Evolutionary conservation across 768 basidiomycete genomes (phyloP).

Genomic region (Dentipellis sp.): DNA sequence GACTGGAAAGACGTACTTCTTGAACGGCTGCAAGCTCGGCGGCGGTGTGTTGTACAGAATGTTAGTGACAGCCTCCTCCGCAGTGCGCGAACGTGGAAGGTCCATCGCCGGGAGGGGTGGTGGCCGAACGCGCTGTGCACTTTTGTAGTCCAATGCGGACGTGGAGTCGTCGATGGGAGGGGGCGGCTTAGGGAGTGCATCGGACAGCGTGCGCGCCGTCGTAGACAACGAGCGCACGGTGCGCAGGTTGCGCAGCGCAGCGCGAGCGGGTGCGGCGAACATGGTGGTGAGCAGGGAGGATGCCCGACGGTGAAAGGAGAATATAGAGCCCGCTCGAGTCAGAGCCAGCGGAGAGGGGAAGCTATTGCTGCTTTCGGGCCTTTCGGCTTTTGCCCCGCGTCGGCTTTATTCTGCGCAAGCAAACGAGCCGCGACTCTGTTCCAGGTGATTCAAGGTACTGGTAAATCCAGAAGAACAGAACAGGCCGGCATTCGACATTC

Average conservation of each 20-base stretch:
- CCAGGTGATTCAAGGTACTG: too few relatives aligned
- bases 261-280: constrained; percentile 6
- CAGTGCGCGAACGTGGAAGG: constrained; percentile 71
- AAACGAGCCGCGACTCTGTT: too few relatives aligned
- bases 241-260: neutral
- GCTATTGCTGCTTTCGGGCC: neutral
- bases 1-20: constrained; percentile 50
- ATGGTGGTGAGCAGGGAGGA: too few relatives aligned
- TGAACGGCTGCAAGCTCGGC: constrained; percentile 84
- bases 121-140: constrained; percentile 55
- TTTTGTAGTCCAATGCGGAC: constrained; percentile 90
- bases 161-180: constrained; percentile 87
- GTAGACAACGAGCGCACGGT: constrained; percentile 17
- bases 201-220: constrained; percentile 11
- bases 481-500: too few relatives aligned
- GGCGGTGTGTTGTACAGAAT: constrained; percentile 96
- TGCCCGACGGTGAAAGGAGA: neutral
- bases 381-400: neutral
- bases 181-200: constrained; percentile 54
- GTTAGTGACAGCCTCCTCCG: constrained; percentile 96
- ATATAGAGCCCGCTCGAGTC: neutral
- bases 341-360: neutral
- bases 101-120: constrained; percentile 84
- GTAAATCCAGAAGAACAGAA: too few relatives aligned
- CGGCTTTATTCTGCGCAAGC: too few relatives aligned